A percentile compares a stretch with the other conserved stretches of the same genome.
These are phyloP conservation scores for Parastagonospora avenae DNA, from an alignment of 2,329 filamentous ascomycete species.

Conservation along the genomic window DNA sequence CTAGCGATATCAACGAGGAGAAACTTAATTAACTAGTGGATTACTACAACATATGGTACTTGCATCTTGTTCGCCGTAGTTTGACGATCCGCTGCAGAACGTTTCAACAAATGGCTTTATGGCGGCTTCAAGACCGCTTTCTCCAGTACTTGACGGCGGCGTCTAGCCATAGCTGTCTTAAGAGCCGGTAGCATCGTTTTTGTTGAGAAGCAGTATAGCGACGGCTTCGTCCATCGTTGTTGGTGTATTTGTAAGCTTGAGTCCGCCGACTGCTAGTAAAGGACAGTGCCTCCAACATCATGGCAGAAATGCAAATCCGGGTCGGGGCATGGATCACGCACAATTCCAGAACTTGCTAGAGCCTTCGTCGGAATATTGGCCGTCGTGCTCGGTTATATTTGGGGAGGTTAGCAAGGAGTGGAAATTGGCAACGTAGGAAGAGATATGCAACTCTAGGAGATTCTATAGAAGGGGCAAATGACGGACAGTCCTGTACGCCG, in stretches of 20 bases:
- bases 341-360: neutral
- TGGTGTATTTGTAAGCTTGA: neutral
- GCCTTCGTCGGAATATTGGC: neutral
- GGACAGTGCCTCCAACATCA: neutral
- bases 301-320: neutral
- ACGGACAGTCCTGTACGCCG: neutral
- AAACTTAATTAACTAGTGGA: too few relatives aligned
- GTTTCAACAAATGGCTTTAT: neutral
- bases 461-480: too few relatives aligned
- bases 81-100: neutral
- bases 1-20: neutral
- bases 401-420: neutral
- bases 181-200: neutral
- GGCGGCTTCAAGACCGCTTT: neutral
- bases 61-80: neutral
- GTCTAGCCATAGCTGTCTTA: neutral
- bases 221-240: neutral
- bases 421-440: neutral
- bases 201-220: neutral
- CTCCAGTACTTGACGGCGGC: neutral
- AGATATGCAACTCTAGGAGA: too few relatives aligned
- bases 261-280: neutral
- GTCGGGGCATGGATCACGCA: neutral
- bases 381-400: neutral
- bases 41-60: too few relatives aligned